A percentile compares a stretch with the other conserved stretches of the same genome.
Evolutionary conservation across 2,329 filamentous ascomycete species (phyloP).

Genomic region (Ceratocystis colombiana): DNA sequence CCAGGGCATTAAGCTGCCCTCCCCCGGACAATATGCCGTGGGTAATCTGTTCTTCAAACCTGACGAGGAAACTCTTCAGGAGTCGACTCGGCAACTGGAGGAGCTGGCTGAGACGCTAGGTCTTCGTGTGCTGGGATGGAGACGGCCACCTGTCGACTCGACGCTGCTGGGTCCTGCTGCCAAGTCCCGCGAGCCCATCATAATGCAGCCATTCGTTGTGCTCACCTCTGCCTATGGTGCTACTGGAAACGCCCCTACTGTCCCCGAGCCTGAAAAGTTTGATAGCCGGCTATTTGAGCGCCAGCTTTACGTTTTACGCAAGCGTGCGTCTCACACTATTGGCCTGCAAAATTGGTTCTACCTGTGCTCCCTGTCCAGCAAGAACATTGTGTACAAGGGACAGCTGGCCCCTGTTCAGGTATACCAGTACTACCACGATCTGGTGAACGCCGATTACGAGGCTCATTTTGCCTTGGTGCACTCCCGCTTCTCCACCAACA

Average conservation of each 20-base stretch:
- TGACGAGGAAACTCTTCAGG: conserved; percentile 75
- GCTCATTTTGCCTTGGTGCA: conserved; percentile 94
- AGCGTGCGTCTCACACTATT: conserved; percentile 88
- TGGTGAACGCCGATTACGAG: conserved; percentile 95
- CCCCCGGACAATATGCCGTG: conserved; percentile 85
- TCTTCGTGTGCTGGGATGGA: conserved; percentile 88
- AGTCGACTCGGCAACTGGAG: conserved; percentile 88
- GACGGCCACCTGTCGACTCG: conserved; percentile 88
- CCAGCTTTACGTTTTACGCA: conserved; percentile 87
- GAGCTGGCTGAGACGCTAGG: conserved; percentile 81
- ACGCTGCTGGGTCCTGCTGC: conserved; percentile 86
- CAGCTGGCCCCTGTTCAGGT: conserved; percentile 90
- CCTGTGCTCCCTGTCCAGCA: conserved; percentile 89
- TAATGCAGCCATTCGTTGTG: conserved; percentile 92
- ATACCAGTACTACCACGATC: conserved; percentile 95
- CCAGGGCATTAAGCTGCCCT: conserved; percentile 76
- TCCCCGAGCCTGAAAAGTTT: conserved; percentile 61
- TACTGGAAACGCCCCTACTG: conserved; percentile 64
- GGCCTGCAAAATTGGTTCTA: conserved; percentile 99
- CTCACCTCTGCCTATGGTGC: conserved; percentile 70
- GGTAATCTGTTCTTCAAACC: conserved; percentile 99
- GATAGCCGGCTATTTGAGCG: conserved; percentile 81
- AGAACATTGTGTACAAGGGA: conserved; percentile 98
- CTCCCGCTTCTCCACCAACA: conserved; percentile 96
- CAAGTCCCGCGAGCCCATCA: conserved; percentile 85